Percentiles rank a stretch among this genome's conserved stretches.
These are phyloP conservation scores for Pythium insidiosum DNA, from an alignment of 352 stramenopile genomes.

Conservation along the genomic window DNA sequence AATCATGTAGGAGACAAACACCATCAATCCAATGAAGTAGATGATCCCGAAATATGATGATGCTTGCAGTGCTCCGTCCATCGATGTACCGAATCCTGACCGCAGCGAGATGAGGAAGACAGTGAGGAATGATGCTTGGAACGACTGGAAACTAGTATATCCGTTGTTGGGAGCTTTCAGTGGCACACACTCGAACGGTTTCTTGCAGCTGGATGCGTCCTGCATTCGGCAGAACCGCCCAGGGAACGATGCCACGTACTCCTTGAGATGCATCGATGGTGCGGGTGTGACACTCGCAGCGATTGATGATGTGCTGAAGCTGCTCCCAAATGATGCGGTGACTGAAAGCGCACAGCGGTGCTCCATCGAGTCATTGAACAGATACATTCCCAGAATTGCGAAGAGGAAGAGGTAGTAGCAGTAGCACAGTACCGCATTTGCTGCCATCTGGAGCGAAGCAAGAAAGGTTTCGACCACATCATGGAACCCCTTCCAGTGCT, in stretches of 20 bases:
- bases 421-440: constrained; percentile 69
- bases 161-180: constrained; percentile 61
- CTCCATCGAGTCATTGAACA: constrained; percentile 79
- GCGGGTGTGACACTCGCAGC: background rate
- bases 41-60: constrained; percentile 69
- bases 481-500: constrained; percentile 67
- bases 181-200: constrained; percentile 38
- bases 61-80: constrained; percentile 64
- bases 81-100: constrained; percentile 63
- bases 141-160: constrained; percentile 79
- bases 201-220: constrained; percentile 17
- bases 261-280: constrained; percentile 5
- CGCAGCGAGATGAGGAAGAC: constrained; percentile 74
- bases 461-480: constrained; percentile 77
- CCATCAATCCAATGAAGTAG: constrained; percentile 74
- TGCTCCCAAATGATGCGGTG: constrained; percentile 12
- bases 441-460: constrained; percentile 57
- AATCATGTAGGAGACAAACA: constrained; percentile 85
- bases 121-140: constrained; percentile 74
- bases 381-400: constrained; percentile 79
- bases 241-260: constrained; percentile 44
- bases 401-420: constrained; percentile 85
- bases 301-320: too few relatives aligned
- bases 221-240: constrained; percentile 45
- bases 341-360: constrained; percentile 45